A percentile compares a stretch with the other conserved stretches of the same genome.
Evolutionary conservation across 192 early-diverging fungal genomes (phyloP).

Genomic region (Hyaloraphidium curvatum): DNA sequence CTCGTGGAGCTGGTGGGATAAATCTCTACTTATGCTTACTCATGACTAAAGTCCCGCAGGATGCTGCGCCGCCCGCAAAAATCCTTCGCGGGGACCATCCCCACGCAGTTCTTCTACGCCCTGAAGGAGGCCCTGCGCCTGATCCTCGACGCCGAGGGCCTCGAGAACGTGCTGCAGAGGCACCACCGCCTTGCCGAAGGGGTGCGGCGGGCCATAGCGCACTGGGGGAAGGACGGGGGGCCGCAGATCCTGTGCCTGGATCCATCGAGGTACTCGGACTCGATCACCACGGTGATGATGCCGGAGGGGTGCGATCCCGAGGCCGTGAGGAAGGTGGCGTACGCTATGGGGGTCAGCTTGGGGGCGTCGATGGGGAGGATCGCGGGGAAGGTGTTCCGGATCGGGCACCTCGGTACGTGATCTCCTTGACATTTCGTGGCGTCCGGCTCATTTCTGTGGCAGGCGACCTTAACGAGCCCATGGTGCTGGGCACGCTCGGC

Average conservation of each 20-base stretch:
- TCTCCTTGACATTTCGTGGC: neutral
- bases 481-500: neutral
- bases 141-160: neutral
- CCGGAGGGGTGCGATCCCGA: neutral
- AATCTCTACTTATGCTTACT: no score
- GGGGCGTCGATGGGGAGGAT: neutral
- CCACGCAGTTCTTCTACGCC: neutral
- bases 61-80: neutral
- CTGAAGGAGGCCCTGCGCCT: neutral
- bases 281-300: neutral
- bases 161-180: neutral
- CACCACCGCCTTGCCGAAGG: constrained; percentile 3
- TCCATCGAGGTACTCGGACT: neutral
- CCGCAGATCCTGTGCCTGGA: neutral
- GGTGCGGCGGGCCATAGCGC: neutral
- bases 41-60: no score
- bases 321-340: neutral
- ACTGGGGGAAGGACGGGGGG: neutral
- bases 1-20: neutral
- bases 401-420: neutral
- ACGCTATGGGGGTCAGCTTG: neutral
- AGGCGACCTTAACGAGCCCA: neutral
- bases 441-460: neutral
- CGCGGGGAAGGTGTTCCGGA: neutral
- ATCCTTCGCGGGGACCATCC: neutral